Percentiles rank a stretch among this genome's conserved stretches.
These are phyloP conservation scores for Cicer chorassanicum DNA, from an alignment of 306 rosid genomes.

Conservation along the genomic window DNA sequence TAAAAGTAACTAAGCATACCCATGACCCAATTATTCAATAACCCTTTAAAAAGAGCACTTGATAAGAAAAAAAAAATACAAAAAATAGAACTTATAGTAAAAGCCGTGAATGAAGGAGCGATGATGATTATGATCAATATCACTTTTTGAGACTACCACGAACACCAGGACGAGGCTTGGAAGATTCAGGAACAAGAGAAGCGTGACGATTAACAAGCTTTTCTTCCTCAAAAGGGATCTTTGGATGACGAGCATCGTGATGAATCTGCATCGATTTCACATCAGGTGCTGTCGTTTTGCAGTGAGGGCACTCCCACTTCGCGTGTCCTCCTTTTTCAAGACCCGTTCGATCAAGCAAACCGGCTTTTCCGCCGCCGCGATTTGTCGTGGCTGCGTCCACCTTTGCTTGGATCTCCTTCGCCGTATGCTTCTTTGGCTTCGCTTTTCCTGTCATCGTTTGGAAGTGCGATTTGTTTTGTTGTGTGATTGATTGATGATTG, in stretches of 20 bases:
- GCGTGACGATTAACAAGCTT: slow-evolving; percentile 70
- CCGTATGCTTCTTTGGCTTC: slow-evolving; percentile 99
- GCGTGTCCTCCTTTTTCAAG: slow-evolving; percentile 91
- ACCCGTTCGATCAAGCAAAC: slow-evolving; percentile 72
- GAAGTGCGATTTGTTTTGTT: neutral
- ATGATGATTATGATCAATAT: neutral
- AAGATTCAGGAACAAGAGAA: slow-evolving; percentile 4
- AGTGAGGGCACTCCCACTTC: slow-evolving; percentile 92
- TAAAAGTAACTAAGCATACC: slow-evolving; percentile 31
- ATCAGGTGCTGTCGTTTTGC: slow-evolving; percentile 90
- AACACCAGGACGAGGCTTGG: slow-evolving; percentile 76
- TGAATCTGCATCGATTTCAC: slow-evolving; percentile 95
- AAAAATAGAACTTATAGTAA: slow-evolving; percentile 2
- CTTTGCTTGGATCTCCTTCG: slow-evolving; percentile 89
- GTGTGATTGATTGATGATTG: neutral
- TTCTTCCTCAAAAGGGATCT: slow-evolving; percentile 74
- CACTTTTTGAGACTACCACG: slow-evolving; percentile 92
- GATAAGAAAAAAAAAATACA: neutral
- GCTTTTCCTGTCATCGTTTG: slow-evolving; percentile 88
- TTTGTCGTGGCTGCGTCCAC: slow-evolving; percentile 91
- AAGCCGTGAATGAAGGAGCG: slow-evolving; percentile 26
- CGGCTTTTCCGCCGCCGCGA: slow-evolving; percentile 97
- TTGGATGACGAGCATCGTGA: slow-evolving; percentile 88
- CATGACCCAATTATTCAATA: slow-evolving; percentile 33
- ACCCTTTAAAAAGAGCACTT: slow-evolving; percentile 24